Conservation (phyloP, 495 filamentous ascomycete species). For the Aspergillus coremiiformis region DNA sequence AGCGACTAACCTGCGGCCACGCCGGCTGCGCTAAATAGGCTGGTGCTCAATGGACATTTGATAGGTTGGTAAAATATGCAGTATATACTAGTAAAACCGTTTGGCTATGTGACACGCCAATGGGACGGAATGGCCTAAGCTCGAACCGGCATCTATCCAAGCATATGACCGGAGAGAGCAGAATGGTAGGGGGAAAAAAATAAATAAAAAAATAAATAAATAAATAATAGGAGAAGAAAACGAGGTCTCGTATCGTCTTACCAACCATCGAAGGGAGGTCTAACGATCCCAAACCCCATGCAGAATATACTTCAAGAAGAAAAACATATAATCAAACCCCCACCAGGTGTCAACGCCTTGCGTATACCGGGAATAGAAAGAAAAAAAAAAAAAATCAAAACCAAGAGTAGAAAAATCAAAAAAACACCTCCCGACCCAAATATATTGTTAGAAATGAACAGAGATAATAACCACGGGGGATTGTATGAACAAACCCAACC, state of each 20-base stretch:
- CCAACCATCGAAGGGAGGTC: constrained; percentile 4
- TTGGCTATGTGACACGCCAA: constrained; percentile 19
- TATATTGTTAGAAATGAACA: constrained; percentile 13
- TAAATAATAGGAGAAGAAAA: constrained; percentile 1
- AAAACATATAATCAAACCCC: neutral
- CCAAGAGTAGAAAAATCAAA: constrained; percentile 6
- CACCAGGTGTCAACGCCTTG: constrained; percentile 18
- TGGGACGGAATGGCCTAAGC: constrained; percentile 5
- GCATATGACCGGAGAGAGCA: neutral
- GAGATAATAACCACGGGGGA: constrained; percentile 3
- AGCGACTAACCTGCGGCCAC: constrained; percentile 3
- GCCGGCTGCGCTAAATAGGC: constrained; percentile 2
- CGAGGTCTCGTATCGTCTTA: constrained; percentile 6
- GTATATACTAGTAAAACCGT: constrained; percentile 15
- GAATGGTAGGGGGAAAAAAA: constrained; percentile 2
- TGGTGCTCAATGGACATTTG: constrained; percentile 3
- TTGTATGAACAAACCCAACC: neutral
- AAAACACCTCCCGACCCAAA: constrained; percentile 11
- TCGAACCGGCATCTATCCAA: constrained; percentile 11
- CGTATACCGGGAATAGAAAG: constrained; percentile 6
- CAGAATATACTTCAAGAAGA: neutral
- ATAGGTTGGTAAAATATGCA: constrained; percentile 14
- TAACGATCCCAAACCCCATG: neutral
- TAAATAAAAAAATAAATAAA: neutral
- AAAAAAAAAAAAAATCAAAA: constrained; percentile 3